Evolutionary conservation across 805 yeast species (phyloP).

Genomic region (Debaryomyces castellii): DNA sequence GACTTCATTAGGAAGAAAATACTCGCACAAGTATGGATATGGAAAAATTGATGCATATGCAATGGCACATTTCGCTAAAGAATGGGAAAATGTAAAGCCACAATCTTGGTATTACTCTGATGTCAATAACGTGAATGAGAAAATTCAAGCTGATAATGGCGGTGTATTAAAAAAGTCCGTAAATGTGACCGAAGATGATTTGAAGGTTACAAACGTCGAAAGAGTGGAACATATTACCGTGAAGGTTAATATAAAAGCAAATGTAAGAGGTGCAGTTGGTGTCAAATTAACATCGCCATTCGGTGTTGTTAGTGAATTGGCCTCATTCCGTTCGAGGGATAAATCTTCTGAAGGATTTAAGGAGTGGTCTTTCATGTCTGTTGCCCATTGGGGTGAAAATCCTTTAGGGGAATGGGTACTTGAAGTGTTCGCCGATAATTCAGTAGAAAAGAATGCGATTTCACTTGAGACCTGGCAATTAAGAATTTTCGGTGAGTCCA

Average conservation of each 20-base stretch:
- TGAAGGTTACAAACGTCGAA: constrained; percentile 60
- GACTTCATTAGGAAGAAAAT: constrained; percentile 64
- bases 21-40: constrained; percentile 87
- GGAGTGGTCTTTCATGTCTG: constrained; percentile 93
- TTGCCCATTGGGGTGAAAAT: constrained; percentile 95
- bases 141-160: constrained; percentile 11
- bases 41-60: constrained; percentile 85
- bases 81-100: constrained; percentile 86
- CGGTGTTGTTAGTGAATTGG: constrained; percentile 74
- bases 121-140: constrained; percentile 30
- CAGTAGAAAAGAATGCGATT: constrained; percentile 31
- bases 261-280: constrained; percentile 66
- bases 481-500: constrained; percentile 77
- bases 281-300: constrained; percentile 70
- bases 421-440: constrained; percentile 48
- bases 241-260: constrained; percentile 65
- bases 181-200: constrained; percentile 46
- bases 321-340: constrained; percentile 65
- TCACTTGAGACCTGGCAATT: constrained; percentile 69
- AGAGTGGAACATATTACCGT: constrained; percentile 85
- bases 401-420: constrained; percentile 84
- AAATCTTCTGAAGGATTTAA: constrained; percentile 54
- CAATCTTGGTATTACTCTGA: constrained; percentile 77
- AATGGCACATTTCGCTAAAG: constrained; percentile 68
- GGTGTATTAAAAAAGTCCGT: constrained; percentile 26